phyloP scores from a whole-genome alignment of 768 basidiomycete genomes.

The Epithele typhae region DNA sequence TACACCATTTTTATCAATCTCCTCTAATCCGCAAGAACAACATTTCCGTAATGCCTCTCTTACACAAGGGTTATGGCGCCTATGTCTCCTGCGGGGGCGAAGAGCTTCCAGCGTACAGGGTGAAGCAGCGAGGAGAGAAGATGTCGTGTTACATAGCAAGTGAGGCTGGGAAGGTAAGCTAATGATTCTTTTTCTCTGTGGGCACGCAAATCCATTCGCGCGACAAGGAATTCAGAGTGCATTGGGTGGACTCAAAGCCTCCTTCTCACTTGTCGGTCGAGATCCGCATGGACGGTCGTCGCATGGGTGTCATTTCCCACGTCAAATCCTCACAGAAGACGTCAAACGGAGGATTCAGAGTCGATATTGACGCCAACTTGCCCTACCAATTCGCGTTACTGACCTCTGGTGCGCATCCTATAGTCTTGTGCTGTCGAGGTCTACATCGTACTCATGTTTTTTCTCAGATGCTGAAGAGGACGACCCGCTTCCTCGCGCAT shows the following conservation, averaged over 20 bases:
- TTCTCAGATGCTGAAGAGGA: background rate
- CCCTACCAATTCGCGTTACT: slow-evolving; percentile 7
- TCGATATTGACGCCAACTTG: slow-evolving; percentile 1
- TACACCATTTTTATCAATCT: background rate
- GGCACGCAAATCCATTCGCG: too few species aligned
- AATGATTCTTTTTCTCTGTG: too few species aligned
- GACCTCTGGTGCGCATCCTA: background rate
- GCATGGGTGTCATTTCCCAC: slow-evolving; percentile 10
- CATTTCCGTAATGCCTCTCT: slow-evolving; percentile 6
- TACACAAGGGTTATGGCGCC: slow-evolving; percentile 8
- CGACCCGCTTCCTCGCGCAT: slow-evolving; percentile 8
- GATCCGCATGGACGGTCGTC: slow-evolving; percentile 13
- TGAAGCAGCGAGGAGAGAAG: slow-evolving; percentile 10
- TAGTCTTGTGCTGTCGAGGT: background rate
- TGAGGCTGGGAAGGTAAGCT: slow-evolving; percentile 13
- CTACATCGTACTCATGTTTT: too few species aligned
- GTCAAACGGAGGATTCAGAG: background rate
- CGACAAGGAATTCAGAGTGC: slow-evolving; percentile 13
- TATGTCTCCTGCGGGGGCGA: slow-evolving; percentile 15
- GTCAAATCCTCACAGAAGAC: slow-evolving; percentile 6
- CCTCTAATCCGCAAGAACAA: background rate
- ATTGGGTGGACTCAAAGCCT: slow-evolving; percentile 15
- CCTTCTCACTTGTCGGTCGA: slow-evolving; percentile 11
- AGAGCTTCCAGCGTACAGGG: slow-evolving; percentile 6
- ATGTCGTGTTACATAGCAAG: slow-evolving; percentile 16